Base-by-base conservation (phyloP, 176 grass and related monocot species). In the Urochloa ruziziensis region DNA sequence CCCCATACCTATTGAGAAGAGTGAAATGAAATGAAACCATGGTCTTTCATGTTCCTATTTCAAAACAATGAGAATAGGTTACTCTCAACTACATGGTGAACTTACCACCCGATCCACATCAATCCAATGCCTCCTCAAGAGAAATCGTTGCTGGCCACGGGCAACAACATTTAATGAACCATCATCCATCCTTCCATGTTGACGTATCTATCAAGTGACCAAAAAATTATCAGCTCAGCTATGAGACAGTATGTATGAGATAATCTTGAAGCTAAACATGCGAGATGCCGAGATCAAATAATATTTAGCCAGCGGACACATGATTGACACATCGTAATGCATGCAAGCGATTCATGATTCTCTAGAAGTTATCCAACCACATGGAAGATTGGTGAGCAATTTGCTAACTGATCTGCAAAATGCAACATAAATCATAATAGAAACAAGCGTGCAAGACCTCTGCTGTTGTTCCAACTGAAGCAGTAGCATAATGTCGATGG, bases 101-200 rank as follows among this genome's bases (percentile, higher is more conserved):
- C 90, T 89, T 88, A 98, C 96, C 75, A 92, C 91, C 83, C 80
- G 84, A 71, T 95, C 93, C 68, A 52, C 91, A 75, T 98, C 96
- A 52, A 86, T 67, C 89, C 91, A 98, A 79, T 53, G 82, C 39
- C 67, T 88, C 67, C 80, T 88, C 46, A 94, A 77, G 61, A 82
- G 73, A 82, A 98, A 98, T 53, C 96, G 75, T 81, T 98, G 96
- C 71, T 98, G 96, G 65, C 96, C 96, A 83, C 93, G 93, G 74
- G 91, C 82, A 86, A 95, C 72, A 76, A 98, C 87, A 90, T 98
- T 98, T 84, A 93, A 69, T 66, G 89, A 86, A 36, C 93, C 91
- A 90, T 92, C 83, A 47, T 89, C 93, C 74, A 86, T 58, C 35
- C 87, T 77, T 58, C 93, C 83, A 74, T 87, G 85, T 89, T 98